These are phyloP conservation scores for Apiotrichum porosum DNA, from an alignment of 1,284 basidiomycete species.

Conservation along the genomic window DNA sequence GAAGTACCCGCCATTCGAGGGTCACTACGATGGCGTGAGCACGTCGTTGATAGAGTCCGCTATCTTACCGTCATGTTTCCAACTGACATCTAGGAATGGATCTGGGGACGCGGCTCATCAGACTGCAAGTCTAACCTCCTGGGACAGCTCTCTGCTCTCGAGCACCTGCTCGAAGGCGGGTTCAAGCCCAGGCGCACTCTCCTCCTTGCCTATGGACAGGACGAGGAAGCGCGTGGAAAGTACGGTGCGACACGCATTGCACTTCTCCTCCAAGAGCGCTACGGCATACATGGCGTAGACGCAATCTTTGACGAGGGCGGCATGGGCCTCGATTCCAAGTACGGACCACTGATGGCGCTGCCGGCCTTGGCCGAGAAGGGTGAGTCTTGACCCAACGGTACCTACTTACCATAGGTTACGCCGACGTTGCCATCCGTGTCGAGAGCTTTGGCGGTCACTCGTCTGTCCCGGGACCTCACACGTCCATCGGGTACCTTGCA, in stretches of 20 bases:
- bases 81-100: conserved; percentile 6
- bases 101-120: conserved; percentile 15
- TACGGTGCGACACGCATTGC: conserved; percentile 6
- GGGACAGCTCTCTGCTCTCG: conserved; percentile 10
- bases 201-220: conserved; percentile 11
- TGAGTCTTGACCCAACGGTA: background rate
- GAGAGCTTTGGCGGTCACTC: conserved; percentile 47
- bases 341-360: conserved; percentile 10
- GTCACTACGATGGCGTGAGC: conserved; percentile 8
- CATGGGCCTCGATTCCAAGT: conserved; percentile 2
- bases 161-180: conserved; percentile 6
- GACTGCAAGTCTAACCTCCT: conserved; percentile 18
- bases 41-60: no score
- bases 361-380: conserved; percentile 16
- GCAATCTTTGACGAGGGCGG: conserved; percentile 17
- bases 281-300: conserved; percentile 11
- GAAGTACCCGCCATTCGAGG: conserved; percentile 12
- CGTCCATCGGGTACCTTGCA: conserved; percentile 46
- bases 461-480: conserved; percentile 42
- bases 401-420: conserved; percentile 2
- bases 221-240: conserved; percentile 10
- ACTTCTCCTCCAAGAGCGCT: conserved; percentile 1
- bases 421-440: conserved; percentile 27
- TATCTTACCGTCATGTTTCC: background rate
- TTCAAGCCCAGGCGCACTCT: conserved; percentile 8